Base-by-base conservation (phyloP, 345 rosid genomes). In the Eucalyptus rudis region DNA sequence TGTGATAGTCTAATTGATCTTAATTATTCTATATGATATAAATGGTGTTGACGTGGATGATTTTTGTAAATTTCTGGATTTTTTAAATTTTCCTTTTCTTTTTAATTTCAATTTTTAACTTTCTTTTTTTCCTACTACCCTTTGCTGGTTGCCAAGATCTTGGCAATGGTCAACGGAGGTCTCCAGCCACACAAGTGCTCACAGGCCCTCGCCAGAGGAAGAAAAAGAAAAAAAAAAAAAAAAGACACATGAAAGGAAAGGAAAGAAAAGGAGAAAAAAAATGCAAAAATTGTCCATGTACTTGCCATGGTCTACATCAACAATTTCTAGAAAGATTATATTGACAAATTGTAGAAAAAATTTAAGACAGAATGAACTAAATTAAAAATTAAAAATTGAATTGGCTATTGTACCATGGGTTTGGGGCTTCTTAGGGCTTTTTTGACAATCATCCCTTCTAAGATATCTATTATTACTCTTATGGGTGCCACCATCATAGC, bases 261-360 rank as follows among this genome's bases (percentile, higher is more conserved):
- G 31, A 59, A 59, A 25, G 11, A 59, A 11, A 13, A 40, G 43
- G 43, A 40, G 7, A 12, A 3, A 64, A 62, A 64, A 13, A 64
- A 64, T 64, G 19, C 36, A n/a, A n/a, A 64, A 2, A 7, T 7
- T 14, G 4, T 14, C 19, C 20, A n/a, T 2, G 2, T 13, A 5
- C 10, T 4, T 13, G 9, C 10, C 10, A 14, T 16, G 8, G 19
- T n/a, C 71, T 13, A n/a, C 36, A n/a, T n/a, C 2, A 7, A 5
- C 15, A n/a, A n/a, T 14, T 29, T 64, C 3, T 19, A 5, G 4
- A 71, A 10, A 20, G 22, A 71, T 40, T 3, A 71, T 9, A 36
- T 71, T 36, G 27, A 0, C 14, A 36, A 71, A 71, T 71, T 0
- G 1, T 71, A 12, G 4, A 19, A 19, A 71, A 10, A 0, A 24